Evolutionary conservation across 768 basidiomycete genomes (phyloP).

Genomic region (Kwoniella shandongensis): DNA sequence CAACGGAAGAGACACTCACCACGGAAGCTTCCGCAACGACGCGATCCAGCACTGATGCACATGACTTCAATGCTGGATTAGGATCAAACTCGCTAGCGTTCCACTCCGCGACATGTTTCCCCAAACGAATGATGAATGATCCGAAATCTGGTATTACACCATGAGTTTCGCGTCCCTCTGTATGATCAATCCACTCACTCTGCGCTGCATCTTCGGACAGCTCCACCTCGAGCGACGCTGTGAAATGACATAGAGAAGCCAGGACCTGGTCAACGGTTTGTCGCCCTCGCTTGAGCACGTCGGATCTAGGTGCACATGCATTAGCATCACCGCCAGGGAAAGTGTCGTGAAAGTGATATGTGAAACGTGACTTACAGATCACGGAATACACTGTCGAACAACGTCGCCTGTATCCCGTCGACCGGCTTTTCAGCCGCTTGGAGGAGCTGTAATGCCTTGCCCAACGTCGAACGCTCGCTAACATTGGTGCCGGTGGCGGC

Average conservation of each 20-base stretch:
- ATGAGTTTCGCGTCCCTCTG: not conserved
- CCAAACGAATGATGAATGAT: constrained; percentile 24
- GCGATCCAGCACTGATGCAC: constrained; percentile 13
- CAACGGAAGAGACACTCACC: not conserved
- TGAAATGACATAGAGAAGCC: constrained; percentile 15
- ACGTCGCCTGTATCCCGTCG: not conserved
- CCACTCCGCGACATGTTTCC: constrained; percentile 43
- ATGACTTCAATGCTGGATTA: constrained; percentile 19
- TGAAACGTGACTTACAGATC: constrained; percentile 18
- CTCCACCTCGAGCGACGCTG: constrained; percentile 8
- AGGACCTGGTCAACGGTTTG: constrained; percentile 26
- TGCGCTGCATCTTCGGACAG: constrained; percentile 27
- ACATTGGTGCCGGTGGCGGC: not conserved
- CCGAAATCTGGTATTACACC: constrained; percentile 25
- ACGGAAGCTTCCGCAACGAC: constrained; percentile 3
- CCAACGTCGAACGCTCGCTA: constrained; percentile 1
- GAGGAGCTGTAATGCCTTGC: constrained; percentile 13
- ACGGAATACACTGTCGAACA: constrained; percentile 17
- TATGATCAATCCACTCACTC: constrained; percentile 7
- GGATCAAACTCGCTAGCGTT: constrained; percentile 32
- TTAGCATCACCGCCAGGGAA: not conserved
- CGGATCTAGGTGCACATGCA: constrained; percentile 11
- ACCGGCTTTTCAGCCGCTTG: constrained; percentile 6
- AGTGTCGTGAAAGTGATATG: not conserved
- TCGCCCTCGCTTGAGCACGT: constrained; percentile 33